phyloP scores from a whole-genome alignment of 2,329 filamentous ascomycete genomes.

The Fusarium odoratissimum region DNA sequence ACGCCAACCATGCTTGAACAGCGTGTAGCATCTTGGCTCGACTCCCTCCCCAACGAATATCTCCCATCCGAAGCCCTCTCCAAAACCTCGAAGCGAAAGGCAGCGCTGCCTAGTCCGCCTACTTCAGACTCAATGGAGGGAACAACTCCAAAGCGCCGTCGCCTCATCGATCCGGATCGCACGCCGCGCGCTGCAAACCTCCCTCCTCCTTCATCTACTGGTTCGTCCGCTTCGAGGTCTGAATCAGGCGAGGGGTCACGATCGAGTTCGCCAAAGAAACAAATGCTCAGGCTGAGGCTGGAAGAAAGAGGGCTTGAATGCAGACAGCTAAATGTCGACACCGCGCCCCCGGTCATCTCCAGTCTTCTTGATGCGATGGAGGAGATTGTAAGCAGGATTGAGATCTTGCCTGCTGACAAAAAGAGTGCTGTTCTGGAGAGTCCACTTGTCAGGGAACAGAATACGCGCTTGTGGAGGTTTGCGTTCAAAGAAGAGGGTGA shows the following conservation, averaged over 20 bases:
- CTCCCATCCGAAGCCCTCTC: background rate
- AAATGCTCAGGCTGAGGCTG: slow-evolving; percentile 21
- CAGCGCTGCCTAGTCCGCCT: background rate
- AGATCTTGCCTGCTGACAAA: slow-evolving; percentile 10
- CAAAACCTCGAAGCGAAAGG: slow-evolving; percentile 5
- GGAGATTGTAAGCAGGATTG: slow-evolving; percentile 20
- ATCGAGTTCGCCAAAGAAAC: slow-evolving; percentile 30
- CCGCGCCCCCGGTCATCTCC: background rate
- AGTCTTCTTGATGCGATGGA: slow-evolving; percentile 14
- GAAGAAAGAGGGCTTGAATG: slow-evolving; percentile 22
- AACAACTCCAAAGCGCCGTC: background rate
- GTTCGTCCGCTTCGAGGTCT: slow-evolving; percentile 12
- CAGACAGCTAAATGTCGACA: slow-evolving; percentile 2
- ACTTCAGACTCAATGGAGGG: slow-evolving; percentile 2
- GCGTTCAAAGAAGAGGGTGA: slow-evolving; percentile 3
- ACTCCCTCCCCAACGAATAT: slow-evolving; percentile 1
- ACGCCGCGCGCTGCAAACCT: slow-evolving; percentile 2
- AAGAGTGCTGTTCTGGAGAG: slow-evolving; percentile 9
- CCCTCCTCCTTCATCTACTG: background rate
- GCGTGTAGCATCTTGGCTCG: slow-evolving; percentile 4
- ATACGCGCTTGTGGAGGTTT: slow-evolving; percentile 17
- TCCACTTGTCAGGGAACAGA: background rate
- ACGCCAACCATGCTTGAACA: slow-evolving; percentile 4
- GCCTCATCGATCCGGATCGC: background rate
- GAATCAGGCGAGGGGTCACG: slow-evolving; percentile 18